Evolutionary conservation across 2,329 filamentous ascomycete genomes (phyloP).

Genomic region (Gnomoniopsis smithogilvyi): DNA sequence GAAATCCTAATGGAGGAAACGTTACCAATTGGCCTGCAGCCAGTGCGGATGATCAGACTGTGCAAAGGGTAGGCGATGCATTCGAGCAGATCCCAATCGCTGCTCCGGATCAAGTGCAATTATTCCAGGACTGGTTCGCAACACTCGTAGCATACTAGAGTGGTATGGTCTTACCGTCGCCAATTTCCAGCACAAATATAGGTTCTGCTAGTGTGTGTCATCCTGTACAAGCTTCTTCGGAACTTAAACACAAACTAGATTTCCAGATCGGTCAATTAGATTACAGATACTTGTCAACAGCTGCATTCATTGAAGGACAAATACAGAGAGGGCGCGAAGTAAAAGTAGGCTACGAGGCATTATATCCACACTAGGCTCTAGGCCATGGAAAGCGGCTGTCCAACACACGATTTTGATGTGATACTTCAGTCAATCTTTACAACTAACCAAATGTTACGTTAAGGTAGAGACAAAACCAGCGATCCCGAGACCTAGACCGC

Average conservation of each 20-base stretch:
- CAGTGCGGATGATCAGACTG: constrained; percentile 7
- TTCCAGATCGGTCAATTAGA: too few relatives aligned
- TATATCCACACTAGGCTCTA: too few relatives aligned
- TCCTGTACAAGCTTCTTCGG: too few relatives aligned
- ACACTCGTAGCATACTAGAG: neutral
- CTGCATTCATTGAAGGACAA: too few relatives aligned
- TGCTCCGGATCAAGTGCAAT: constrained; percentile 8
- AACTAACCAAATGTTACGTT: neutral
- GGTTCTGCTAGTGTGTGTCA: too few relatives aligned
- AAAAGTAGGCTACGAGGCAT: too few relatives aligned
- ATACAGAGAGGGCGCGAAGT: too few relatives aligned
- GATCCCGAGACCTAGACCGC: neutral
- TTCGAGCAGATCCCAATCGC: constrained; percentile 16
- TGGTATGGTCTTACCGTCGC: too few relatives aligned
- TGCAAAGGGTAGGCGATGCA: constrained; percentile 16
- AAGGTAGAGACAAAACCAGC: neutral
- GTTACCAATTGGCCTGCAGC: constrained; percentile 14
- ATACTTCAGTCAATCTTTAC: neutral
- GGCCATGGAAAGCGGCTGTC: neutral
- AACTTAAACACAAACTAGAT: too few relatives aligned
- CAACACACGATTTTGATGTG: neutral
- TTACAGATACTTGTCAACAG: too few relatives aligned
- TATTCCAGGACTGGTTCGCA: constrained; percentile 17
- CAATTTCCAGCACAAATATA: too few relatives aligned
- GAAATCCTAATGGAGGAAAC: constrained; percentile 5